Percentiles rank a stretch among this genome's conserved stretches.
phyloP scores from a whole-genome alignment of 176 grass and related monocot genomes.

The Aegilops longissima region DNA sequence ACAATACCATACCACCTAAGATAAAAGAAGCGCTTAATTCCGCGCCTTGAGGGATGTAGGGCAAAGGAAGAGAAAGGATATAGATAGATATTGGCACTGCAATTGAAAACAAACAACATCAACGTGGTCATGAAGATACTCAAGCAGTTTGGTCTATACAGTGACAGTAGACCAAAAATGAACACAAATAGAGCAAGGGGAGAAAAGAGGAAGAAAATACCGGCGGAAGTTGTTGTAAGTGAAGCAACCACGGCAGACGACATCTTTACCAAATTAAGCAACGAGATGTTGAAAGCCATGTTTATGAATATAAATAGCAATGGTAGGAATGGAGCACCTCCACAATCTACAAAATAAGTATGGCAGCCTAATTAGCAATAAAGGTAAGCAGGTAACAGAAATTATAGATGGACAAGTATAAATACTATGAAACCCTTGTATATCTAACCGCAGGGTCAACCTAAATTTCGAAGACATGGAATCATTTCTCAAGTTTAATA shows the following conservation, averaged over 20 bases:
- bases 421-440: no score
- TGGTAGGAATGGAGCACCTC: constrained; percentile 84
- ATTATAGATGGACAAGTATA: no score
- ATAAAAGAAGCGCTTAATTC: constrained; percentile 56
- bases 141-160: not conserved
- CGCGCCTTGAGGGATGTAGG: constrained; percentile 69
- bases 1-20: constrained; percentile 49
- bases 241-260: constrained; percentile 90
- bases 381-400: not conserved
- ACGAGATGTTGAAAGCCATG: constrained; percentile 91
- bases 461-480: no score
- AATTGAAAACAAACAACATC: constrained; percentile 25
- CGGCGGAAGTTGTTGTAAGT: constrained; percentile 79
- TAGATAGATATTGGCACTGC: constrained; percentile 90
- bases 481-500: no score
- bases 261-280: constrained; percentile 94
- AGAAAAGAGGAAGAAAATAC: constrained; percentile 32
- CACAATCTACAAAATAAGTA: constrained; percentile 59
- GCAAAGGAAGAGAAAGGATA: constrained; percentile 78
- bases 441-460: no score
- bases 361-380: not conserved
- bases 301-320: constrained; percentile 76
- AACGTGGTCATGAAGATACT: not conserved
- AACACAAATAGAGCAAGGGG: not conserved
- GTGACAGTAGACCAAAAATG: not conserved